These are phyloP conservation scores for Penicillium malachiteum DNA, from an alignment of 495 filamentous ascomycete species.

Conservation along the genomic window DNA sequence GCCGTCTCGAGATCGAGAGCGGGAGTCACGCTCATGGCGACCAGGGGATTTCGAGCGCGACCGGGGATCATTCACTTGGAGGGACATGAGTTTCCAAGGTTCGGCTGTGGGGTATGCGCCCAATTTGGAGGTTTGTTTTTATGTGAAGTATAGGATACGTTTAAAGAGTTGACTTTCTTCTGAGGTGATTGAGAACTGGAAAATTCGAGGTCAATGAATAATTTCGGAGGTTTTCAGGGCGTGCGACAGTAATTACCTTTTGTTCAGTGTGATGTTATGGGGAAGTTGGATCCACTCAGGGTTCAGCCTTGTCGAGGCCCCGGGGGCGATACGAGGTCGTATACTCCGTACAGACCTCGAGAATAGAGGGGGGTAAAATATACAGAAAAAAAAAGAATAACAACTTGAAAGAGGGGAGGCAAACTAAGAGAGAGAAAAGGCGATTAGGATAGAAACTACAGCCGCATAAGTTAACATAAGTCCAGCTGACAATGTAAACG, in stretches of 20 bases:
- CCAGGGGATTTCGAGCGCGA: conserved; percentile 62
- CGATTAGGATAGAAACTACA: background rate
- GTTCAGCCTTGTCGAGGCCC: no score
- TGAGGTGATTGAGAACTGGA: no score
- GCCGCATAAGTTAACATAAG: background rate
- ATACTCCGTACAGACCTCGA: no score
- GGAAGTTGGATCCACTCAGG: no score
- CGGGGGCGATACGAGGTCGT: no score
- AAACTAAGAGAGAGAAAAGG: background rate
- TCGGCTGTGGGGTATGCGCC: background rate
- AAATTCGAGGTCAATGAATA: no score
- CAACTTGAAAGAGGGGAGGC: background rate
- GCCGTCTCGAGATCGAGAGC: conserved; percentile 50
- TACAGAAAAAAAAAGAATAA: no score
- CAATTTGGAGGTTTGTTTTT: conserved; percentile 21
- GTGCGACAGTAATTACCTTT: no score
- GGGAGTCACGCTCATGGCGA: conserved; percentile 37
- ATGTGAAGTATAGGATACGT: background rate
- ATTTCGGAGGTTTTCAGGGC: no score
- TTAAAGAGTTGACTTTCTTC: no score
- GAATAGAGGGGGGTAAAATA: no score
- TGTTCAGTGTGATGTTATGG: no score
- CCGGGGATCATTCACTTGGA: conserved; percentile 58
- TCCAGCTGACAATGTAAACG: background rate
- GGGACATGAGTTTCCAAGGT: conserved; percentile 35